phyloP scores from a whole-genome alignment of 768 basidiomycete genomes.

The Boletus subcaerulescens region DNA sequence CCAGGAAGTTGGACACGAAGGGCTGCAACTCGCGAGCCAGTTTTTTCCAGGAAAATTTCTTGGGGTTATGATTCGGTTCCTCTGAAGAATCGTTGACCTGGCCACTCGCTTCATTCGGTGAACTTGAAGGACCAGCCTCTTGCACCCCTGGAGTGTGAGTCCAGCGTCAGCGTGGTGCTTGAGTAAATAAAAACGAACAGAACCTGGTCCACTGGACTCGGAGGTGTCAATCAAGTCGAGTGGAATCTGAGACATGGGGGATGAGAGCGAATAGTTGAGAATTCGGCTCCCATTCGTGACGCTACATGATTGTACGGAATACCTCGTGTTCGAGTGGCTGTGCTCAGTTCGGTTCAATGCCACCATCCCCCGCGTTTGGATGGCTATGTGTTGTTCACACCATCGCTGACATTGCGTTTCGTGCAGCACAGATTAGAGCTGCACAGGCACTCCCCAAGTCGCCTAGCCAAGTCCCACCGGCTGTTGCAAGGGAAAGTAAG shows the following conservation, averaged over 20 bases:
- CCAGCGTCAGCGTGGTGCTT: background rate
- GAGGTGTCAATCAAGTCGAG: no score
- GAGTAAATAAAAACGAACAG: background rate
- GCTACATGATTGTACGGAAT: no score
- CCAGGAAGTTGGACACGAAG: background rate
- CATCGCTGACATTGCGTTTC: constrained; percentile 55
- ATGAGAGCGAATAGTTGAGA: no score
- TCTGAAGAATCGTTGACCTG: background rate
- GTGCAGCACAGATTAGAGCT: constrained; percentile 59
- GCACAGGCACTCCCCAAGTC: constrained; percentile 26
- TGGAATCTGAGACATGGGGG: no score
- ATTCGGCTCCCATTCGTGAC: no score
- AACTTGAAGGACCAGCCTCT: background rate
- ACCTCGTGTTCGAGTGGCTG: no score
- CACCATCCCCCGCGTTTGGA: constrained; percentile 63
- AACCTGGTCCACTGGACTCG: background rate
- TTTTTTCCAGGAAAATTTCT: background rate
- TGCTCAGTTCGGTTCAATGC: no score
- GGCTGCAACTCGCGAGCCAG: background rate
- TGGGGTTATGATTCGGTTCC: background rate
- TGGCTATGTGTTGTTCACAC: constrained; percentile 68
- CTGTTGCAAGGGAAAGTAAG: background rate
- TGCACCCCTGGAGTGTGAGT: background rate
- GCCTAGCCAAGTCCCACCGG: background rate
- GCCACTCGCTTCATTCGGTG: background rate